phyloP scores from a whole-genome alignment of 1,139 yeast genomes.

The Saccharomyces hybrid region DNA sequence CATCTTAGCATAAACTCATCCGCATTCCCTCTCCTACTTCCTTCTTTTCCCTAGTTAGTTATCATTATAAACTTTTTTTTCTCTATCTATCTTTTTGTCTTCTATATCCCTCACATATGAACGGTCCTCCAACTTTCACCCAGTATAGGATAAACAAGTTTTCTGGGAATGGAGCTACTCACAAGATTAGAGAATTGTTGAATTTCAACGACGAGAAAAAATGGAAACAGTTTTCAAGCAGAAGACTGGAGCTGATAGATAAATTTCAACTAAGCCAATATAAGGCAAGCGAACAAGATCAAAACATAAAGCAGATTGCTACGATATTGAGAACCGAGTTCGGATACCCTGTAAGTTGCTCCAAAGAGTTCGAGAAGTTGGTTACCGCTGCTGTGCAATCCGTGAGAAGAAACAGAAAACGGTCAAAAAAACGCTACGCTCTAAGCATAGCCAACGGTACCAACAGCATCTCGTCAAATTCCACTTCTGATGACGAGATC shows the following conservation, averaged over 20 bases:
- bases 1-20: background rate
- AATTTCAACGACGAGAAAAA: constrained; percentile 70
- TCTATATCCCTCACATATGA: background rate
- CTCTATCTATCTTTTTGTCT: background rate
- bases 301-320: constrained; percentile 70
- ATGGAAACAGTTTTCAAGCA: constrained; percentile 86
- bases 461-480: background rate
- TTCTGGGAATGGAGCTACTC: constrained; percentile 55
- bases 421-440: constrained; percentile 34
- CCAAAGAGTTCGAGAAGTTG: constrained; percentile 74
- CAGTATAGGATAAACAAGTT: background rate
- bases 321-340: constrained; percentile 68
- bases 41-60: background rate
- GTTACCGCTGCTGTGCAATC: constrained; percentile 91
- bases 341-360: constrained; percentile 50
- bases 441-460: background rate
- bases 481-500: background rate
- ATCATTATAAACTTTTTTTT: background rate
- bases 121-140: background rate
- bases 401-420: constrained; percentile 58
- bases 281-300: constrained; percentile 91
- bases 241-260: constrained; percentile 83
- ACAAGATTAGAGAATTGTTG: constrained; percentile 62
- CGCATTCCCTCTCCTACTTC: background rate
- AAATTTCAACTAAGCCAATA: constrained; percentile 63